Percentiles rank a stretch among this genome's conserved stretches.
phyloP scores from a whole-genome alignment of 768 basidiomycete species.

The Mycena vitilis region DNA sequence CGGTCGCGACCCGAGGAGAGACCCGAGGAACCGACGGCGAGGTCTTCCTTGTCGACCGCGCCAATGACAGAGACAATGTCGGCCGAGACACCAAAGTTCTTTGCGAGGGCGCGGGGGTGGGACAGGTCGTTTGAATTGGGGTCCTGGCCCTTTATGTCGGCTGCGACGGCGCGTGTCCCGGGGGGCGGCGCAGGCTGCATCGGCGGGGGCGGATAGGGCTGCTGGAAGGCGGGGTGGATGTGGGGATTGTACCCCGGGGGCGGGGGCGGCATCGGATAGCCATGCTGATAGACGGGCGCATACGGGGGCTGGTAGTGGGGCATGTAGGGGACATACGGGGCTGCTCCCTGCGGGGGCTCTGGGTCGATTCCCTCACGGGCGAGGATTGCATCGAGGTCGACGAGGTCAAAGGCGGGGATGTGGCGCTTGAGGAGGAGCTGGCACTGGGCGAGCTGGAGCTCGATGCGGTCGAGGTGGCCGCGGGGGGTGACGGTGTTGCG shows the following conservation, averaged over 20 bases:
- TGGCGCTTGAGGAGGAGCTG: slow-evolving; percentile 82
- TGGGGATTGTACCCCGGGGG: slow-evolving; percentile 64
- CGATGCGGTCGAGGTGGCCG: slow-evolving; percentile 85
- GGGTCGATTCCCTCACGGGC: slow-evolving; percentile 76
- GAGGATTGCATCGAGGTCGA: slow-evolving; percentile 72
- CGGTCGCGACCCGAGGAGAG: slow-evolving; percentile 78
- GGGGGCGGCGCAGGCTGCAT: slow-evolving; percentile 41
- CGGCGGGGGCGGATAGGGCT: slow-evolving; percentile 53
- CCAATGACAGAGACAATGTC: slow-evolving; percentile 68
- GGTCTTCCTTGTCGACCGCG: slow-evolving; percentile 72
- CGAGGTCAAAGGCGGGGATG: slow-evolving; percentile 74
- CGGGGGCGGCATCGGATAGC: slow-evolving; percentile 54
- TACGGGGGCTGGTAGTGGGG: slow-evolving; percentile 37
- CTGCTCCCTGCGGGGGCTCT: slow-evolving; percentile 35
- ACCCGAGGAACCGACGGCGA: slow-evolving; percentile 80
- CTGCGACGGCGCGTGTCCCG: slow-evolving; percentile 29
- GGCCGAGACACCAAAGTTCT: slow-evolving; percentile 81
- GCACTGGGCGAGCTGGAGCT: slow-evolving; percentile 83
- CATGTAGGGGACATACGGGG: slow-evolving; percentile 39
- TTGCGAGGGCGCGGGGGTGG: slow-evolving; percentile 78
- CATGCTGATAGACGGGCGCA: slow-evolving; percentile 44
- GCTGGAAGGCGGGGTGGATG: slow-evolving; percentile 71
- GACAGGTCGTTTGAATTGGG: slow-evolving; percentile 86
- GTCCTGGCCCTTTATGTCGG: slow-evolving; percentile 75
- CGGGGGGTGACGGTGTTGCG: slow-evolving; percentile 87